Percentiles rank a stretch among this genome's conserved stretches.
Evolutionary conservation across 140 eudicot genomes (phyloP).

Genomic region (Ambrosia hybrid): DNA sequence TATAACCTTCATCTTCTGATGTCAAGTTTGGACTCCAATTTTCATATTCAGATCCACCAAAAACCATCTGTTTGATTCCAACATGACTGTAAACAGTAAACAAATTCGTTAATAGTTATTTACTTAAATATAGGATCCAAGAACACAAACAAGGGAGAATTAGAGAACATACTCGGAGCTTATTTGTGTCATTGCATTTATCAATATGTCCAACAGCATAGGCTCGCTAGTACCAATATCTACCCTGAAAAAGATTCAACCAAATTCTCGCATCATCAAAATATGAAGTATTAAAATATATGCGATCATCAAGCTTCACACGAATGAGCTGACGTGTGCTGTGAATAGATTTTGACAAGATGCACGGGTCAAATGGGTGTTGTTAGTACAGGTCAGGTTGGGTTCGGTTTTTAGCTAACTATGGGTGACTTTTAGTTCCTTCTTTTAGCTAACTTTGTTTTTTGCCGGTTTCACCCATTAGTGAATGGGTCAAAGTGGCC

Average conservation of each 20-base stretch:
- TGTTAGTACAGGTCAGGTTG: not conserved
- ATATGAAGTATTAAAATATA: not conserved
- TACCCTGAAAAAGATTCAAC: slow-evolving; percentile 58
- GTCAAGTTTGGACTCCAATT: slow-evolving; percentile 79
- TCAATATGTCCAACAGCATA: slow-evolving; percentile 70
- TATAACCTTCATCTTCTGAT: slow-evolving; percentile 75
- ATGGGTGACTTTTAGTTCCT: no score
- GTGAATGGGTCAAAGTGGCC: no score
- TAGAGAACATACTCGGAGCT: slow-evolving; percentile 82
- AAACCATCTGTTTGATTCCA: slow-evolving; percentile 86
- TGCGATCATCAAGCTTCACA: no score
- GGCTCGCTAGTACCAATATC: slow-evolving; percentile 95
- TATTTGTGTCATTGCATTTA: slow-evolving; percentile 83
- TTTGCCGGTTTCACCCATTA: no score
- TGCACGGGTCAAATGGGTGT: not conserved
- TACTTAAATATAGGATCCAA: not conserved
- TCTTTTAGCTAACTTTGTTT: no score
- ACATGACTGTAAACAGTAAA: slow-evolving; percentile 52
- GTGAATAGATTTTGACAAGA: not conserved
- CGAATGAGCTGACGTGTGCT: not conserved
- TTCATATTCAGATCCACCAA: slow-evolving; percentile 89
- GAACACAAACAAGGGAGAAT: slow-evolving; percentile 6
- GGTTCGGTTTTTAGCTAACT: no score
- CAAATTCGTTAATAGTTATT: slow-evolving; percentile 6
- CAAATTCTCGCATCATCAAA: not conserved